phyloP scores from a whole-genome alignment of 2,329 filamentous ascomycete genomes.

The Fonsecaea pugnacius region DNA sequence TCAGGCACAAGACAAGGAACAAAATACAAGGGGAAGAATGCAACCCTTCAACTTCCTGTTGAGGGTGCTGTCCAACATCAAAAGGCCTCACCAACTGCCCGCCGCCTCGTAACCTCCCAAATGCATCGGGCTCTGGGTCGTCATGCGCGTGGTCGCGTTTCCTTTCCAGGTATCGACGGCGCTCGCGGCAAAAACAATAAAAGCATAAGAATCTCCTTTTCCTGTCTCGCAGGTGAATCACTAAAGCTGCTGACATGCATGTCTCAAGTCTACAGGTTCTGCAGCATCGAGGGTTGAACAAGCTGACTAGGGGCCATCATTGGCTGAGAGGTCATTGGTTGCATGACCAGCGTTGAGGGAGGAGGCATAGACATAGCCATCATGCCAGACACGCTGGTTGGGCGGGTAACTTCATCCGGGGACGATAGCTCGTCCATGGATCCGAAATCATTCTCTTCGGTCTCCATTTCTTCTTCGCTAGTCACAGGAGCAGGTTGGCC shows the following conservation, averaged over 20 bases:
- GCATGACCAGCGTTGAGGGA: constrained; percentile 36
- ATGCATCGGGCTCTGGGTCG: constrained; percentile 23
- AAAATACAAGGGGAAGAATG: constrained; percentile 12
- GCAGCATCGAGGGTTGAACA: constrained; percentile 38
- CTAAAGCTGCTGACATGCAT: constrained; percentile 27
- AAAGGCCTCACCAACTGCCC: constrained; percentile 2
- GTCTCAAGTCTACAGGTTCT: constrained; percentile 31
- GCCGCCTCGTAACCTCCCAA: constrained; percentile 5
- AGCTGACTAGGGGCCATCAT: constrained; percentile 38
- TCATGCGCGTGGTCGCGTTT: constrained; percentile 17
- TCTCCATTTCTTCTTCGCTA: constrained; percentile 82
- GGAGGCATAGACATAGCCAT: constrained; percentile 36
- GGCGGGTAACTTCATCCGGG: constrained; percentile 41
- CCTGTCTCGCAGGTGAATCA: constrained; percentile 22
- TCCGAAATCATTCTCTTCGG: constrained; percentile 82
- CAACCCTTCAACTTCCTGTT: neutral
- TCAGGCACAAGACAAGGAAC: neutral
- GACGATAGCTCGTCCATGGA: constrained; percentile 80
- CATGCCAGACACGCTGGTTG: constrained; percentile 30
- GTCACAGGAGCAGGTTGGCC: constrained; percentile 48
- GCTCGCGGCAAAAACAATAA: constrained; percentile 5
- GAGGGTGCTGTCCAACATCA: constrained; percentile 2
- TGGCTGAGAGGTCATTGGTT: constrained; percentile 34
- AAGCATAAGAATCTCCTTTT: constrained; percentile 21
- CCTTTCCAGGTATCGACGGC: constrained; percentile 12